Percentiles rank a stretch among this genome's conserved stretches.
phyloP scores from a whole-genome alignment of 2,329 filamentous ascomycete species.

The Alternaria gansuensis region DNA sequence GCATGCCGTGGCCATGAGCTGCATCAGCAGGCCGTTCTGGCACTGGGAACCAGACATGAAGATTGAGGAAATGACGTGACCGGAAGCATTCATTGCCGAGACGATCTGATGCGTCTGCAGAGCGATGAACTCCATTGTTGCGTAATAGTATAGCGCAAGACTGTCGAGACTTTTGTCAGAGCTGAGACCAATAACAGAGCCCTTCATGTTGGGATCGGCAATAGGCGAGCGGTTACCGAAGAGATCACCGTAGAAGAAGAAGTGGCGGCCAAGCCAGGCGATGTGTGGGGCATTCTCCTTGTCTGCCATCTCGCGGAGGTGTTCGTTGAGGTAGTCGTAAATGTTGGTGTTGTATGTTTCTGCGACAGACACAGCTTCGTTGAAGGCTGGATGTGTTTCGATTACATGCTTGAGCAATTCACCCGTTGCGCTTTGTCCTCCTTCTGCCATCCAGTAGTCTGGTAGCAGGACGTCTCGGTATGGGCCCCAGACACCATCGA shows the following conservation, averaged over 20 bases:
- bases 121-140: slow-evolving; percentile 97
- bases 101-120: slow-evolving; percentile 96
- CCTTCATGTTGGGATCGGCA: slow-evolving; percentile 92
- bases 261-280: slow-evolving; percentile 86
- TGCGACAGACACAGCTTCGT: slow-evolving; percentile 79
- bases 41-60: slow-evolving; percentile 99
- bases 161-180: slow-evolving; percentile 87
- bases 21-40: slow-evolving; percentile 92
- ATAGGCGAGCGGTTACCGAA: slow-evolving; percentile 97
- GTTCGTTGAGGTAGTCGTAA: slow-evolving; percentile 92
- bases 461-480: slow-evolving; percentile 94
- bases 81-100: slow-evolving; percentile 88
- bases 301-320: slow-evolving; percentile 78
- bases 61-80: slow-evolving; percentile 87
- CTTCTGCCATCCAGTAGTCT: slow-evolving; percentile 95
- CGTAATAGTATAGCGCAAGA: slow-evolving; percentile 91
- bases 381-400: slow-evolving; percentile 91
- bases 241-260: slow-evolving; percentile 98
- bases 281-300: slow-evolving; percentile 76
- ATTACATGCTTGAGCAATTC: slow-evolving; percentile 94
- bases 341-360: slow-evolving; percentile 86
- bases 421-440: slow-evolving; percentile 94
- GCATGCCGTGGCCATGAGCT: slow-evolving; percentile 88
- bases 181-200: slow-evolving; percentile 84
- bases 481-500: slow-evolving; percentile 94